Conservation (phyloP, 1,284 basidiomycete species). For the Melampsora americana region DNA sequence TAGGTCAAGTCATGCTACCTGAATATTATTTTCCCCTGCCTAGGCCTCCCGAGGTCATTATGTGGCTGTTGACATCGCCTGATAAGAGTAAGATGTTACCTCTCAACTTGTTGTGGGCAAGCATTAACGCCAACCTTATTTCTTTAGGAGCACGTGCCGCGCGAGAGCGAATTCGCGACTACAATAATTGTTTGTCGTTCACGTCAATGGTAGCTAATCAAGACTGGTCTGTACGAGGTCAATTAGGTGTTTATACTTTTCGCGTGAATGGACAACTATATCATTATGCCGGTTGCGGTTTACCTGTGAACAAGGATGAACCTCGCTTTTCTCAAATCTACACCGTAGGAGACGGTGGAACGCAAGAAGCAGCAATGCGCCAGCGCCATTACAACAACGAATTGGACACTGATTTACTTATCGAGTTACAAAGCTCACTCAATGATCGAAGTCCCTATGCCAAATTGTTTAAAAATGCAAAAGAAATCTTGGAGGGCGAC, state of each 20-base stretch:
- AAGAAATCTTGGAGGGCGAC: background rate
- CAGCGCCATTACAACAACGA: background rate
- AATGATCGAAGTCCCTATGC: slow-evolving; percentile 11
- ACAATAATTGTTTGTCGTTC: slow-evolving; percentile 1
- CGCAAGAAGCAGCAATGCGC: background rate
- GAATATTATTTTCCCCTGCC: too few relatives aligned
- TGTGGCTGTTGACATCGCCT: too few relatives aligned
- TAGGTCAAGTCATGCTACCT: too few relatives aligned
- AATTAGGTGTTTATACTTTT: background rate
- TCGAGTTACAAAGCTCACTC: background rate
- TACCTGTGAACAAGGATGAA: background rate
- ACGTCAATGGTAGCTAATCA: background rate
- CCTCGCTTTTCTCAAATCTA: slow-evolving; percentile 8
- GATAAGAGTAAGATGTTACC: too few relatives aligned
- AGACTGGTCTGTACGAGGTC: background rate
- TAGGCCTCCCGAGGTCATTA: too few relatives aligned
- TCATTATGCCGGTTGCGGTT: background rate
- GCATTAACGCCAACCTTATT: slow-evolving; percentile 45
- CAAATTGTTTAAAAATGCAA: background rate
- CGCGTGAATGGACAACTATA: background rate
- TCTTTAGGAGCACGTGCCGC: too few relatives aligned
- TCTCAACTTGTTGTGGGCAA: slow-evolving; percentile 44
- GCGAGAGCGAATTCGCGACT: background rate
- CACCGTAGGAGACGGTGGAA: background rate
- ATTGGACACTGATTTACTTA: background rate